phyloP scores from a whole-genome alignment of 164 flowering plant genomes.

The Vitis rotundifolia region DNA sequence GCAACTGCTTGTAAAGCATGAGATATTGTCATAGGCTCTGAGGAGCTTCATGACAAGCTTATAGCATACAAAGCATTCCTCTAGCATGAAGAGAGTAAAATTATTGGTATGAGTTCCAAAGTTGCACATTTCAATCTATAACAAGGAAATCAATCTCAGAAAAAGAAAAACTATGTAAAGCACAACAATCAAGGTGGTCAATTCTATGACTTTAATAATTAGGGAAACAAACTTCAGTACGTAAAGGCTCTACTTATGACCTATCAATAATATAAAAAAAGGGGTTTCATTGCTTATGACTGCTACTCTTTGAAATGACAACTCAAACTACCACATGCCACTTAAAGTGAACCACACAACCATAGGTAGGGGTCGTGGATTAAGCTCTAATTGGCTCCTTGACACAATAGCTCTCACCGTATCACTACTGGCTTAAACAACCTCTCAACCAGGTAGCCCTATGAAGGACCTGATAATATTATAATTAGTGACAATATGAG shows the following conservation, averaged over 20 bases:
- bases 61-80: background rate
- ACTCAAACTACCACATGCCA: no score
- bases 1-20: background rate
- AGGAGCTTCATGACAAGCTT: conserved; percentile 5
- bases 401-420: no score
- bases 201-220: background rate
- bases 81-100: background rate
- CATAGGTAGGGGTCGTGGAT: no score
- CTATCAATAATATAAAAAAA: background rate
- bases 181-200: conserved; percentile 4
- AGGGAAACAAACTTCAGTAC: background rate
- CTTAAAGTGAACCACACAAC: no score
- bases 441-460: no score
- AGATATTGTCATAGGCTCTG: background rate
- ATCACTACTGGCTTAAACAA: no score
- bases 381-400: no score
- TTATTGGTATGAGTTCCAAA: background rate
- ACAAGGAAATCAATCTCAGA: background rate
- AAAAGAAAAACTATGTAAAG: background rate
- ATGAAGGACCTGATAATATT: no score
- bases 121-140: background rate
- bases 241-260: background rate
- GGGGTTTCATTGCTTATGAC: no score
- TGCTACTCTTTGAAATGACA: no score
- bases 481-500: no score